phyloP scores from a whole-genome alignment of 192 early-diverging fungal genomes.

The Blastocladiella britannica region DNA sequence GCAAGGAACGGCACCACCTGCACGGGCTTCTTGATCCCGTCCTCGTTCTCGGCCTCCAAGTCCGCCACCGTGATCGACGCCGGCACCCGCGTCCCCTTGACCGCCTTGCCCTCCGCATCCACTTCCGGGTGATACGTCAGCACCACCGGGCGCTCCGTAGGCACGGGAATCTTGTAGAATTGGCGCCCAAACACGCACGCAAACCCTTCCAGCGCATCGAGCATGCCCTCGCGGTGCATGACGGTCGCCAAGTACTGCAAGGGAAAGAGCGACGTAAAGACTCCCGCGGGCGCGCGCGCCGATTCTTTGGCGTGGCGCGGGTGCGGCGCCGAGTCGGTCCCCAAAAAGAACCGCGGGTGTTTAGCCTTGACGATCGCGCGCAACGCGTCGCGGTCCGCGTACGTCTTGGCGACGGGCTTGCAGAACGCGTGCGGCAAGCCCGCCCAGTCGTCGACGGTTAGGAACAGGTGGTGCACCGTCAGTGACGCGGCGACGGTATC shows the following conservation, averaged over 20 bases:
- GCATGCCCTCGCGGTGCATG: slow-evolving; percentile 63
- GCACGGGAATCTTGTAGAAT: slow-evolving; percentile 57
- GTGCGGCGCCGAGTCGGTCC: slow-evolving; percentile 91
- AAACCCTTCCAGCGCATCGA: slow-evolving; percentile 62
- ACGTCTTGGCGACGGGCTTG: slow-evolving; percentile 96
- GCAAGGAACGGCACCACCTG: slow-evolving; percentile 74
- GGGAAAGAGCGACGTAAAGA: slow-evolving; percentile 73
- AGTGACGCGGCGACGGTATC: slow-evolving; percentile 83
- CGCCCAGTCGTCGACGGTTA: slow-evolving; percentile 94
- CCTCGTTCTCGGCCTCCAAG: slow-evolving; percentile 20
- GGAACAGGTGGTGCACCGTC: slow-evolving; percentile 80
- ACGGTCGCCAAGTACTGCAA: slow-evolving; percentile 72
- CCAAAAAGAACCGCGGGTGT: slow-evolving; percentile 90
- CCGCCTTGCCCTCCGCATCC: slow-evolving; percentile 11
- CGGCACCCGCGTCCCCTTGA: slow-evolving; percentile 19
- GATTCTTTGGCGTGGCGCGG: slow-evolving; percentile 71
- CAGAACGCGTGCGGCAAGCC: slow-evolving; percentile 83
- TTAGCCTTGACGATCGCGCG: slow-evolving; percentile 53
- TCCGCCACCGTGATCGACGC: slow-evolving; percentile 24
- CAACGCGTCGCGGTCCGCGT: slow-evolving; percentile 71
- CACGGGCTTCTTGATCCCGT: no score
- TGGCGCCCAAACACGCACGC: slow-evolving; percentile 59
- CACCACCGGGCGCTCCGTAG: slow-evolving; percentile 6
- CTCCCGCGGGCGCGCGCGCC: slow-evolving; percentile 62
- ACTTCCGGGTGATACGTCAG: not conserved